Base-by-base conservation (phyloP, 805 yeast species). In the Lipomyces oligophaga region DNA sequence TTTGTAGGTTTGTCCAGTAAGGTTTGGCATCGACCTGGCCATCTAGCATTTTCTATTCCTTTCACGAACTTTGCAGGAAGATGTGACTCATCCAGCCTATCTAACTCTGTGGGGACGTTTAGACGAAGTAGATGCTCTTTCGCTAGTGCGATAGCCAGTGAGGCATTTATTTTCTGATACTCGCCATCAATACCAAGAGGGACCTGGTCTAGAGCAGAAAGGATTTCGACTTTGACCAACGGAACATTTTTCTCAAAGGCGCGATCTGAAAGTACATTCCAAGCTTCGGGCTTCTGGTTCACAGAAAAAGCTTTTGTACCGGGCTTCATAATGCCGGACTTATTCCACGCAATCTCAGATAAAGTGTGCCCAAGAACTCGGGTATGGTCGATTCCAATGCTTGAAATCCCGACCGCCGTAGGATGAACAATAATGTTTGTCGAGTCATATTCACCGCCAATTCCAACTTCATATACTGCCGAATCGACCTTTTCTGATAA, bases 401-500 rank as follows among this genome's bases (percentile, higher is more conserved):
- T 76, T 2, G 93, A 70, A 15, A 93, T 82, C 31, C 95, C 98
- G 38, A 95, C 81, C 1, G 80, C 89, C 0, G 85, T 76, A 16
- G 98, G 97, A 34, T 72, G 68, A 34, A 74, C 79, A 39, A 93
- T 77, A 2, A 93, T 76, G 63, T 93, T 93, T 10, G 99, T 93
- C n/a, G 96, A 86, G 65, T 93, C 99, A 60, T 80, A 87, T 62
- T 85, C 94, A 5, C 99, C 99, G 24, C 99, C 99, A 38, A 93
- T 95, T 19, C 99, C 99, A 25, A 94, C 99, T 65, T 93, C 99
- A 62, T 85, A 88, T 31, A 93, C 82, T 10, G 97, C 97, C 28
- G 96, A 78, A 61, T 88, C 85, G n/a, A 93, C 89, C 1, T 85
- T 83, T 66, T 93, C 98, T 44, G 78, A 74, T 67, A 86, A 64